Base-by-base conservation (phyloP, 2,329 filamentous ascomycete genomes). In the Penicillium sp. region DNA sequence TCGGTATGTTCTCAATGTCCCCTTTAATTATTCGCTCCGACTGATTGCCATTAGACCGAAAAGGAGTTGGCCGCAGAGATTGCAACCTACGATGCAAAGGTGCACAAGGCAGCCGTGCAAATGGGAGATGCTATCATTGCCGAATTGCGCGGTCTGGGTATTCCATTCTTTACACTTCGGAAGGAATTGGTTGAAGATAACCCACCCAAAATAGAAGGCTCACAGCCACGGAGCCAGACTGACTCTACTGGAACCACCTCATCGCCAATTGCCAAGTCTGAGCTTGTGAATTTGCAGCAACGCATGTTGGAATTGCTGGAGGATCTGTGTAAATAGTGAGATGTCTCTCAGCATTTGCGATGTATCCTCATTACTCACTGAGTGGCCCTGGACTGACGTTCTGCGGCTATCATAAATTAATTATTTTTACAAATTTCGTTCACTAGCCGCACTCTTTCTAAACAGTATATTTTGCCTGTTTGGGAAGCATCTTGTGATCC, bases 91-190 rank as follows among this genome's bases (percentile, higher is more conserved):
- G 85, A 89, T 62, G 72, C 74, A 52, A 89, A 89, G 67, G 83
- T 89, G 17, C 83, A 88, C 64, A 79, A 77, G 54, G 86, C 85
- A 3, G 81, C 83, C 50, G 73, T 73, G 41, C 77, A 82, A 12
- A 88, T 89, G 86, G 79, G 82, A 0, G 76, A 78, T n/a, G 81
- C 81, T 15, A 83, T 88, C 72, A 78, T 76, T 7, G 70, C 73
- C 1, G 83, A 85, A 61, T 70, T 89, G 47, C 82, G 83, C 56
- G 75, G 72, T 8, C 69, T 89, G 33, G 84, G 82, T 9, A 80
- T 88, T 36, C 85, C 85, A 0, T 87, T 88, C 68, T 88, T 86
- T 66, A 81, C 80, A 6, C 81, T 82, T 29, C 77, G 75, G 55
- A 64, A 72, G 41, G 74, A 77, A 12, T 65, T 82, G 35, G 71